Conservation (phyloP, 441 rosid species). For the Biscutella laevigata region DNA sequence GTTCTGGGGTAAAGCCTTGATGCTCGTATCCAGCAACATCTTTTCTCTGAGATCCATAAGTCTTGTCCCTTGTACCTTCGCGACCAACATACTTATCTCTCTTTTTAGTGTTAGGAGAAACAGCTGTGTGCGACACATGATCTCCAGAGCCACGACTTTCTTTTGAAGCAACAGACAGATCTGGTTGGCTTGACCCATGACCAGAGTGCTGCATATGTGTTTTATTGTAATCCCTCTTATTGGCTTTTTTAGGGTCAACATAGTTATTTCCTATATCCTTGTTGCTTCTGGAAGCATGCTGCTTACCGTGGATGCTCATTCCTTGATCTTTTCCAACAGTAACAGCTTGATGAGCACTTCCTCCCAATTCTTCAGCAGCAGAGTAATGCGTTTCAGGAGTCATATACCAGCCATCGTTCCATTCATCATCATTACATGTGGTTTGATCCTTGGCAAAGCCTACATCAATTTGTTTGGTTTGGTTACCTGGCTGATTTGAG, state of each 20-base stretch:
- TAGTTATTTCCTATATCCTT: conserved; percentile 38
- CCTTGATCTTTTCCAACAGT: conserved; percentile 52
- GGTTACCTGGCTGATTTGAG: conserved; percentile 33
- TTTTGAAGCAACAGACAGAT: conserved; percentile 35
- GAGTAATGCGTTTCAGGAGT: conserved; percentile 40
- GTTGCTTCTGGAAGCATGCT: conserved; percentile 46
- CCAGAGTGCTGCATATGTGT: conserved; percentile 30
- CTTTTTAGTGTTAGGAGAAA: conserved; percentile 27
- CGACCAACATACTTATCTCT: conserved; percentile 37
- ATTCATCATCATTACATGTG: conserved; percentile 39
- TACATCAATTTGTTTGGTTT: conserved; percentile 17
- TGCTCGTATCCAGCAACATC: conserved; percentile 26
- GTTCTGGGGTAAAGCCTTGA: conserved; percentile 35
- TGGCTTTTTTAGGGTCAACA: conserved; percentile 48
- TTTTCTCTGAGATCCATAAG: conserved; percentile 36
- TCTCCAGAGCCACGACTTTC: conserved; percentile 51
- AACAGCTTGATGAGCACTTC: no score
- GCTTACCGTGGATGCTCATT: conserved; percentile 43
- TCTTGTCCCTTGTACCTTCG: conserved; percentile 33
- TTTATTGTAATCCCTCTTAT: conserved; percentile 38
- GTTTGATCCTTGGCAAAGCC: conserved; percentile 40
- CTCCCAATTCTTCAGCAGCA: conserved; percentile 24
- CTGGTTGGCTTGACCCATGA: conserved; percentile 38
- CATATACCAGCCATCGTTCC: conserved; percentile 46
- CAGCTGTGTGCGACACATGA: conserved; percentile 40